A percentile compares a stretch with the other conserved stretches of the same genome.
Conservation (phyloP, 2,329 filamentous ascomycete genomes). For the Colletotrichum aenigma region DNA sequence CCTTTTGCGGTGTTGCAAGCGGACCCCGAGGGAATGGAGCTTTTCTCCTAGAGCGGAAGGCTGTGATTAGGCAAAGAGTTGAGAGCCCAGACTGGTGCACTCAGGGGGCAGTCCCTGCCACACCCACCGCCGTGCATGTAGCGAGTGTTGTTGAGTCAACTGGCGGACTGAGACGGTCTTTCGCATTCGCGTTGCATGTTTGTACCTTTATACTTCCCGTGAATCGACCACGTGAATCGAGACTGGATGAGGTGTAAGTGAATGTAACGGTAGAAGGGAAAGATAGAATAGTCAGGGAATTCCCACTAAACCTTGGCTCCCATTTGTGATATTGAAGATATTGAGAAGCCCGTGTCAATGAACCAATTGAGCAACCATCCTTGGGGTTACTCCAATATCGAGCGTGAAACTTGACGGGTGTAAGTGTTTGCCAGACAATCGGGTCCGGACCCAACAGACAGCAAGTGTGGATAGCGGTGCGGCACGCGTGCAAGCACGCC, state of each 20-base stretch:
- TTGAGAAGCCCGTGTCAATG: neutral
- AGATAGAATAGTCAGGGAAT: neutral
- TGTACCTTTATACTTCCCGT: neutral
- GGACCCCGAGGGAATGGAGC: conserved; percentile 5
- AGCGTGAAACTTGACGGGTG: neutral
- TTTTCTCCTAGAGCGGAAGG: neutral
- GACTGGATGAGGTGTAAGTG: neutral
- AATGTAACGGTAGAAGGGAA: neutral
- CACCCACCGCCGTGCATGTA: neutral
- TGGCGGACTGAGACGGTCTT: neutral
- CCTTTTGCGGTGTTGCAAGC: conserved; percentile 2
- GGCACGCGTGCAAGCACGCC: neutral
- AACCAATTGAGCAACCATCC: neutral
- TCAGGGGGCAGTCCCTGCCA: neutral
- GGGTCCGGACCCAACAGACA: neutral
- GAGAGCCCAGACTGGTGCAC: neutral
- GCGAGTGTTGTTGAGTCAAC: neutral
- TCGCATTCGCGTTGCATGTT: neutral
- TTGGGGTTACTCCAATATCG: neutral
- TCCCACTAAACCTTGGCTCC: neutral
- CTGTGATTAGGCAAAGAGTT: neutral
- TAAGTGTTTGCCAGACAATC: neutral
- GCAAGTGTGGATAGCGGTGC: neutral
- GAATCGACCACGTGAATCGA: neutral
- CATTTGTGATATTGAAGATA: neutral